Evolutionary conservation across 2,329 filamentous ascomycete genomes (phyloP).

Genomic region (Trichoderma sp.): DNA sequence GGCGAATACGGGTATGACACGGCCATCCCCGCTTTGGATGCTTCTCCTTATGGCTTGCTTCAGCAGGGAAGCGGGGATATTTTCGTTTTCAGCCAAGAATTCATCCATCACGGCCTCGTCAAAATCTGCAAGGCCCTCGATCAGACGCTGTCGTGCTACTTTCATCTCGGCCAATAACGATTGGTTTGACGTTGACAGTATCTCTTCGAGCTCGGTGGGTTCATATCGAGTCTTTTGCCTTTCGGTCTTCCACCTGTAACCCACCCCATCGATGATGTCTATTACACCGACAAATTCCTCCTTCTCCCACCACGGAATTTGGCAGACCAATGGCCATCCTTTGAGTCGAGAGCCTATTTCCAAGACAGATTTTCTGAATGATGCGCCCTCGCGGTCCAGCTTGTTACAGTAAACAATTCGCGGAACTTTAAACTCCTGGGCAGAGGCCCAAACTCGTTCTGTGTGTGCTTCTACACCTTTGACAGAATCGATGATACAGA

Average conservation of each 20-base stretch:
- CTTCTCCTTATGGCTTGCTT: constrained; percentile 73
- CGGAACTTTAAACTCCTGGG: constrained; percentile 81
- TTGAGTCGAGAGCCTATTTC: constrained; percentile 79
- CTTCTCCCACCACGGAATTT: constrained; percentile 91
- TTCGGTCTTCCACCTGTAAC: constrained; percentile 66
- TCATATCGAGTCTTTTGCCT: constrained; percentile 41
- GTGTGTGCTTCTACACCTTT: constrained; percentile 96
- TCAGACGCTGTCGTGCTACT: constrained; percentile 71
- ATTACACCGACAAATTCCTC: constrained; percentile 80
- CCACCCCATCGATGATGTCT: constrained; percentile 75
- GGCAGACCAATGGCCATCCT: constrained; percentile 87
- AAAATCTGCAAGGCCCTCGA: constrained; percentile 84
- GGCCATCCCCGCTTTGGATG: constrained; percentile 67
- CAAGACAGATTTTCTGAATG: constrained; percentile 80
- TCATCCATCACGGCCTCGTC: constrained; percentile 84
- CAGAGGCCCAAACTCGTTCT: constrained; percentile 93
- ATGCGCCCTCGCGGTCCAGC: constrained; percentile 74
- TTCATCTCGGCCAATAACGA: constrained; percentile 67
- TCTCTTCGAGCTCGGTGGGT: constrained; percentile 35
- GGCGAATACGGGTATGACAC: constrained; percentile 83
- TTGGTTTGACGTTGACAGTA: constrained; percentile 48
- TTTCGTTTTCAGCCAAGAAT: constrained; percentile 76
- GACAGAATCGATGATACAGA: constrained; percentile 91
- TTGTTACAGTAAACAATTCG: constrained; percentile 78
- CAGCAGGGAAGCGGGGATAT: constrained; percentile 69